Evolutionary conservation across 2,329 filamentous ascomycete genomes (phyloP), one percentile per base, ranked within the genome.

Genomic region (Xylariaceae sp.): DNA sequence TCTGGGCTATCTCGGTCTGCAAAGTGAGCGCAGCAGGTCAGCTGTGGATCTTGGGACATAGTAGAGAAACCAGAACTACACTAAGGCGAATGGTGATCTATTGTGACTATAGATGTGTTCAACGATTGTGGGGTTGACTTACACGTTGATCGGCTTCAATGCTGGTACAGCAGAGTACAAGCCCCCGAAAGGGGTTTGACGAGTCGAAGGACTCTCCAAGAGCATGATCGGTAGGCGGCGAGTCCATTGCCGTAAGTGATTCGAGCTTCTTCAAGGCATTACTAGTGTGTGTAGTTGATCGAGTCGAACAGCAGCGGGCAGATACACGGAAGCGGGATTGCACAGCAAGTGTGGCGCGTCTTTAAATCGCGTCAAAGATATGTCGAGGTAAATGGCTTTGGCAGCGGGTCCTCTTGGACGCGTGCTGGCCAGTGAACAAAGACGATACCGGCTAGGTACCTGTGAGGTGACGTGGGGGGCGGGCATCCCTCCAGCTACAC

Each of bases 141-240:
- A 91, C 89, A 64, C 88, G 79, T 59, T 85, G 75, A 57, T 95
- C 88, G 43, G 85, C 79, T 41, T 83, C 74, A 51, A 95, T 84
- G 54, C 85, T 89, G 38, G 89, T 95, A 67, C 88, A 95, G 73
- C 89, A 95, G 53, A 95, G 74, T 47, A 93, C 78, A 39, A 88
- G 77, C 53, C 85, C 85, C 49, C 72, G 71, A 52, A 90, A 77
- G 39, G 86, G 84, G 49, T 73, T 71, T 37, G 82, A 73, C 45
- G 75, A 69, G 64, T 83, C 79, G 65, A 76, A 53, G 6, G 39
- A 29, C 42, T 47, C 44, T 33, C 30, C 35, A 34, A 30, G 43
- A 43, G 41, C 44, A 12, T 51, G 49, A 11, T 51, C 50, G 9
- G 48, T 43, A 13, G 51, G 55, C 26, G 55, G 51, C 32, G 52